phyloP scores from a whole-genome alignment of 2,329 filamentous ascomycete species.

The Leptographium wingfieldii region DNA sequence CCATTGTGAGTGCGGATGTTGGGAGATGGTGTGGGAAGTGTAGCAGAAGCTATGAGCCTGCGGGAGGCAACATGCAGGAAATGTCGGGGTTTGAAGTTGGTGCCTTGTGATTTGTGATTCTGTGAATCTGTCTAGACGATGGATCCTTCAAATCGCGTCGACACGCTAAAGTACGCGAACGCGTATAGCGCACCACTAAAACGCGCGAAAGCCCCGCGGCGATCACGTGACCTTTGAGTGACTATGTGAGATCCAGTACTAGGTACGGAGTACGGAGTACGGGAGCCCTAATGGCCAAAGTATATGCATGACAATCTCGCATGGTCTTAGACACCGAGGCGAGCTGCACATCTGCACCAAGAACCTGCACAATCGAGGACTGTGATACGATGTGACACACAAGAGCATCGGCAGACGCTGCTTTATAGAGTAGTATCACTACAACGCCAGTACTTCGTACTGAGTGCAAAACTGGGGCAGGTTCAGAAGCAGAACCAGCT shows the following conservation, averaged over 20 bases:
- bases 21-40: neutral
- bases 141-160: neutral
- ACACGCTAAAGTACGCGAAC: neutral
- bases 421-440: neutral
- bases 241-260: too few species aligned
- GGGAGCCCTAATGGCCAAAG: too few species aligned
- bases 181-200: constrained; percentile 1
- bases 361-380: neutral
- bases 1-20: constrained; percentile 9
- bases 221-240: constrained; percentile 9
- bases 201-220: constrained; percentile 13
- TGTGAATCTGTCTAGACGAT: neutral
- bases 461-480: neutral
- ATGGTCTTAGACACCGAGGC: too few species aligned
- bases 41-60: neutral
- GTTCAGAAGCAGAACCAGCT: neutral
- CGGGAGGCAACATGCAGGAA: neutral
- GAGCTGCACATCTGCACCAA: too few species aligned
- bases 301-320: too few species aligned
- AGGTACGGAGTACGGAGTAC: too few species aligned
- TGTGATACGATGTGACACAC: neutral
- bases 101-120: neutral
- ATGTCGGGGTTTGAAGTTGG: neutral
- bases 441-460: too few species aligned
- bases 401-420: neutral